Base-by-base conservation (phyloP, 345 rosid genomes). In the Hevea brasiliensis region DNA sequence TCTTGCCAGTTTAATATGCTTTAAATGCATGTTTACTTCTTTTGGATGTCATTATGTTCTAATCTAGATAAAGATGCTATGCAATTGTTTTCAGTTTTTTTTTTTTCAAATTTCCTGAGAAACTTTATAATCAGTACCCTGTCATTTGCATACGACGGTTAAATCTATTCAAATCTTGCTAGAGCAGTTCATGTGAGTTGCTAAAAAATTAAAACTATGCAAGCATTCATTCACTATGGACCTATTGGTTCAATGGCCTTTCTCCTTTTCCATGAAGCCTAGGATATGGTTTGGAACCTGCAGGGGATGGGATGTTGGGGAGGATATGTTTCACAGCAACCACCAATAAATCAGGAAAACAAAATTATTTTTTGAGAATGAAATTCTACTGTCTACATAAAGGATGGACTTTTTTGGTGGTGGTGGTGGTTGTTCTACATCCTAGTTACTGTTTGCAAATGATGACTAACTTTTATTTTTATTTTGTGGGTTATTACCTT, bases 1-100 rank as follows among this genome's bases (percentile, higher is more conserved):
- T 68, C 67, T 72, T 78, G 61, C 55, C 55, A 51, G 58, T 26
- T 62, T 21, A 48, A 55, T 50, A 64, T 24, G 60, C 61, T 47
- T 51, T 69, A 14, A 37, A 8, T 8, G 26, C 54, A n/a, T 18
- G n/a, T 17, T 17, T 53, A 17, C 12, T 65, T 65, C 17, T 27
- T 40, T 74, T 48, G 15, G 59, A 12, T 72, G 24, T 32, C 48
- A 11, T 26, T 55, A 54, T 70, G 54, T 62, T 15, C 23, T 51
- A 45, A 57, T 64, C 15, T 65, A 45, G 41, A 41, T 61, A 27
- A 70, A 62, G 17, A 9, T 10, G 14, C 24, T 23, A 6, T 11
- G 40, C 50, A 15, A 48, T 8, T 61, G 42, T 57, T 18, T 66
- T 56, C 2, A 24, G 8, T 21, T 71, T 24, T 18, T 29, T 32